These are phyloP conservation scores for Amborella trichopoda DNA, from an alignment of 164 flowering plant species.

Conservation along the genomic window DNA sequence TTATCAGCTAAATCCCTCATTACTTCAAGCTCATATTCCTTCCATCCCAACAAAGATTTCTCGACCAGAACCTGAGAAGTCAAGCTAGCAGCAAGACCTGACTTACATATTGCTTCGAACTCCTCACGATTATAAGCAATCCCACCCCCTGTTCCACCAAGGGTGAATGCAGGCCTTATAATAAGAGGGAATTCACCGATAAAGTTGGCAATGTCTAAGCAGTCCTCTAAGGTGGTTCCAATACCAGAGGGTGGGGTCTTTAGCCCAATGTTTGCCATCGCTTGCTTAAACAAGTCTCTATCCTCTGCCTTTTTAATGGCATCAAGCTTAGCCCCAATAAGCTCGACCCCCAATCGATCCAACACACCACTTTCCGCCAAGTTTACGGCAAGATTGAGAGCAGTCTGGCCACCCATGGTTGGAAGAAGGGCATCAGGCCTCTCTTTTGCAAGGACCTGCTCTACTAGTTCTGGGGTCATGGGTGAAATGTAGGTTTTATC, in stretches of 20 bases:
- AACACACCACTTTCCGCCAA: conserved; percentile 76
- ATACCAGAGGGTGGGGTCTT: conserved; percentile 91
- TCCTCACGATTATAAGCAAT: conserved; percentile 93
- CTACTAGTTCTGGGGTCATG: conserved; percentile 82
- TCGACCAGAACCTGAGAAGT: conserved; percentile 89
- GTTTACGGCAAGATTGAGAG: conserved; percentile 84
- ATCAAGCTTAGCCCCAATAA: conserved; percentile 93
- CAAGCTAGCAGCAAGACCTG: conserved; percentile 86
- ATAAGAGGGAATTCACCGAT: conserved; percentile 91
- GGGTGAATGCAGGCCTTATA: conserved; percentile 80
- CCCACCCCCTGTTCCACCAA: conserved; percentile 94
- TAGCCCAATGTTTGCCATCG: conserved; percentile 79
- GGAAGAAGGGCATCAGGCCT: conserved; percentile 94
- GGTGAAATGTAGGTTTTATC: conserved; percentile 83
- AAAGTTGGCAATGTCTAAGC: conserved; percentile 48
- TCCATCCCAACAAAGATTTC: conserved; percentile 96
- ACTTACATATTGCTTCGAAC: conserved; percentile 82
- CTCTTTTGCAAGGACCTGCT: conserved; percentile 79
- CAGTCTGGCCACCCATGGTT: conserved; percentile 99
- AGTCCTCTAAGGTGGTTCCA: conserved; percentile 74
- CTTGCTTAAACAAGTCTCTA: conserved; percentile 85
- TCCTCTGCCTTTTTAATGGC: conserved; percentile 96
- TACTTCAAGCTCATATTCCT: conserved; percentile 95
- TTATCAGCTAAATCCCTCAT: conserved; percentile 97
- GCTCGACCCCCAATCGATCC: conserved; percentile 63